A percentile compares a stretch with the other conserved stretches of the same genome.
Evolutionary conservation across 331 rosid genomes (phyloP).

Genomic region (Erythrophleum ivorense): DNA sequence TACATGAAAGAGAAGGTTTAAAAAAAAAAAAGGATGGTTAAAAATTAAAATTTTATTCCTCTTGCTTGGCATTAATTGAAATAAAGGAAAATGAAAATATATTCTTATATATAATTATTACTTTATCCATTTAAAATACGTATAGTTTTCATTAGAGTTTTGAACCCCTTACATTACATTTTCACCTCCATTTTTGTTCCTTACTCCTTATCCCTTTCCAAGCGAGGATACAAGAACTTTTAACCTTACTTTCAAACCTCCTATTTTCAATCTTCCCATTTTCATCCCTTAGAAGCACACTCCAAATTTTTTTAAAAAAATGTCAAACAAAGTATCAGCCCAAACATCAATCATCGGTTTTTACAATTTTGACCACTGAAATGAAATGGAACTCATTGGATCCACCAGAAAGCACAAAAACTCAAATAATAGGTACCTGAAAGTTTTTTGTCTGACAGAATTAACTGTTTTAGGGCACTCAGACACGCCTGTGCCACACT

Average conservation of each 20-base stretch:
- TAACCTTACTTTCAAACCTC: not conserved
- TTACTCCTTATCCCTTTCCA: not conserved
- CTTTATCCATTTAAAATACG: not conserved
- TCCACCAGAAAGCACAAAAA: constrained; percentile 27
- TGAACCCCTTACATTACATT: constrained; percentile 1
- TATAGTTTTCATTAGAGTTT: not conserved
- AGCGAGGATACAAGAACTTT: not conserved
- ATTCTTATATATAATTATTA: not conserved
- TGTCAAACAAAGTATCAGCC: constrained; percentile 7
- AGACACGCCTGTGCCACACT: constrained; percentile 81
- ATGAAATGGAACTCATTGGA: constrained; percentile 15
- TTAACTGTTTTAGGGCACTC: constrained; percentile 86
- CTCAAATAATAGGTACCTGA: constrained; percentile 58
- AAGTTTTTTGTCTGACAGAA: constrained; percentile 77
- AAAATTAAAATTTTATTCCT: not conserved
- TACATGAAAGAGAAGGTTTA: not conserved
- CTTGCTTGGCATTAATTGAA: not conserved
- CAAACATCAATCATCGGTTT: not conserved
- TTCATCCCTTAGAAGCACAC: constrained; percentile 16
- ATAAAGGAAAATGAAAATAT: not conserved
- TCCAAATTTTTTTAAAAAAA: constrained; percentile 16
- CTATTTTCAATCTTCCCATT: not conserved
- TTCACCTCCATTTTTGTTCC: not conserved
- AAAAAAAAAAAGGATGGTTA: not conserved
- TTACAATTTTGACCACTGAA: not conserved